phyloP scores from a whole-genome alignment of 1,139 yeast species.

The Saccharomyces pastorianus region DNA sequence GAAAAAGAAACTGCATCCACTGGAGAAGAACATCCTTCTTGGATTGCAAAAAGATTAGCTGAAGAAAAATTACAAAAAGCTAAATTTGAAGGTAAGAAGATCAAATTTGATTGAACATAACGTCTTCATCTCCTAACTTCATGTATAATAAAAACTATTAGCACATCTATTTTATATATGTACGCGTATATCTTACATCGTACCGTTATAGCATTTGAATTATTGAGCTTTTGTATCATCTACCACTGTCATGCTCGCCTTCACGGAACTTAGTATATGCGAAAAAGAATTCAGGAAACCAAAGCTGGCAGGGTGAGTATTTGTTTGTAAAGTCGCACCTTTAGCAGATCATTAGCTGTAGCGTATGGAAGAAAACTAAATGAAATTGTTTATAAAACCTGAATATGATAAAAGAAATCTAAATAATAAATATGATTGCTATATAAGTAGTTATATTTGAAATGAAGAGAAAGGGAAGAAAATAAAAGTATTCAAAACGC shows the following conservation, averaged over 20 bases:
- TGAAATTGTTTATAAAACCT: background rate
- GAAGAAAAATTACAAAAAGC: constrained; percentile 58
- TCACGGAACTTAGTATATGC: background rate
- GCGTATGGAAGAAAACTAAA: background rate
- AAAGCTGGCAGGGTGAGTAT: background rate
- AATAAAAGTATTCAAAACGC: background rate
- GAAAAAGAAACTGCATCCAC: constrained; percentile 10
- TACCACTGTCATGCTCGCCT: background rate
- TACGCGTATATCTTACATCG: background rate
- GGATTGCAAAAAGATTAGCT: constrained; percentile 78
- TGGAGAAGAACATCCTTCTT: constrained; percentile 72
- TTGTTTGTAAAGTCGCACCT: background rate
- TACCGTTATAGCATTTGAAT: background rate
- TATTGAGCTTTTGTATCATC: background rate
- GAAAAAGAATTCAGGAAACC: background rate
- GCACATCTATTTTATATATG: background rate
- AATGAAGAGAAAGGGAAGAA: background rate
- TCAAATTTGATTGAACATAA: constrained; percentile 41
- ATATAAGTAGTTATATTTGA: background rate
- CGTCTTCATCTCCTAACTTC: background rate
- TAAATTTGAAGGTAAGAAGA: constrained; percentile 78
- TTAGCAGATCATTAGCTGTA: background rate
- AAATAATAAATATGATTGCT: background rate
- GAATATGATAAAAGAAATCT: background rate
- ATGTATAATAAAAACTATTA: background rate